Percentiles rank a stretch among this genome's conserved stretches.
phyloP scores from a whole-genome alignment of 1,284 basidiomycete genomes.

The Ganoderma lucidum region DNA sequence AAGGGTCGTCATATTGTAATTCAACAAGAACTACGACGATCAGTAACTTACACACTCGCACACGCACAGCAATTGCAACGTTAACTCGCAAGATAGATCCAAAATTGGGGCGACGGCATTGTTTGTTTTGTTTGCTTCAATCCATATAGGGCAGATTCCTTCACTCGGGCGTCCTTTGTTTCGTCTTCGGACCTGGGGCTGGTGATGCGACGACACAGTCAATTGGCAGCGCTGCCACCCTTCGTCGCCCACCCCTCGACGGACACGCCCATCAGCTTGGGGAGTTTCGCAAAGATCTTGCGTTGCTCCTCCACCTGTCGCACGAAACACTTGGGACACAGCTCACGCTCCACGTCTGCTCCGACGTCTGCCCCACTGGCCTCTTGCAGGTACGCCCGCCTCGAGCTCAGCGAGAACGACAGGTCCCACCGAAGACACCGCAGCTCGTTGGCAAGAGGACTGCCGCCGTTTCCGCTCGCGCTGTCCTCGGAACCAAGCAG shows the following conservation, averaged over 20 bases:
- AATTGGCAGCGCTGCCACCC: not conserved
- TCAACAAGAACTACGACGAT: too few species aligned
- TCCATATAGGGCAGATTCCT: not conserved
- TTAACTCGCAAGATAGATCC: too few species aligned
- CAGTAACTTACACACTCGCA: too few species aligned
- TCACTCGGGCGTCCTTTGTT: not conserved
- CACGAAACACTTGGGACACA: constrained; percentile 15
- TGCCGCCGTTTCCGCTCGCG: not conserved
- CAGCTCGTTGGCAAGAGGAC: constrained; percentile 16
- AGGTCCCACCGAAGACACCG: constrained; percentile 10
- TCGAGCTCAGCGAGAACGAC: constrained; percentile 4
- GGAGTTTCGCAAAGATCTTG: constrained; percentile 12
- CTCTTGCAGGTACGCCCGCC: not conserved
- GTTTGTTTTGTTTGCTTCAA: too few species aligned
- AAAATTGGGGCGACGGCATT: too few species aligned
- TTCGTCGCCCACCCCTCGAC: constrained; percentile 10
- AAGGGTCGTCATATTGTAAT: too few species aligned
- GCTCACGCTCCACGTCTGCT: constrained; percentile 8
- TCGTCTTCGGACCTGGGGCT: not conserved
- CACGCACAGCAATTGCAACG: too few species aligned
- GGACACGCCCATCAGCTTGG: constrained; percentile 19
- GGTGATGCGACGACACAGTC: not conserved
- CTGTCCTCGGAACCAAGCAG: constrained; percentile 15
- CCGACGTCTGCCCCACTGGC: not conserved
- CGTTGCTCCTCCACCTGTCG: constrained; percentile 15